These are phyloP conservation scores for Fraxinus anomala DNA, from an alignment of 257 asterid species.

Conservation along the genomic window DNA sequence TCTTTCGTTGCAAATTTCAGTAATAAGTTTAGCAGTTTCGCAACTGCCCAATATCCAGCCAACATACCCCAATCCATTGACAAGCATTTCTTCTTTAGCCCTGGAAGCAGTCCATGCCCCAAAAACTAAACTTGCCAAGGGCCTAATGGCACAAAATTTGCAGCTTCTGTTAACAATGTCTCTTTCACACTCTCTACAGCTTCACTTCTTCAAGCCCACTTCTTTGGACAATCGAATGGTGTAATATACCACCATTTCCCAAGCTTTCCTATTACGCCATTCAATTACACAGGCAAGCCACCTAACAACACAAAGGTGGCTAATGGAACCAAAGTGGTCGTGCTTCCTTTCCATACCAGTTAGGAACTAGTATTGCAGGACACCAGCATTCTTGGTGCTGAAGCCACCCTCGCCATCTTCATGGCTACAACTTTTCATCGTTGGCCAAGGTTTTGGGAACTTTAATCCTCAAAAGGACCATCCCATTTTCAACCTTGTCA, in stretches of 20 bases:
- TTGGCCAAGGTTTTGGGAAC: conserved; percentile 71
- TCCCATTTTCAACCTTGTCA: conserved; percentile 52
- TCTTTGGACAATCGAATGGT: conserved; percentile 36
- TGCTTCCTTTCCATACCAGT: conserved; percentile 47
- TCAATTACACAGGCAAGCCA: conserved; percentile 65
- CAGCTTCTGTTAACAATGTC: conserved; percentile 59
- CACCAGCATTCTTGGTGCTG: conserved; percentile 67
- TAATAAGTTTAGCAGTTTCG: conserved; percentile 47
- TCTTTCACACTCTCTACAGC: conserved; percentile 51
- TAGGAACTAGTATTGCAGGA: conserved; percentile 66
- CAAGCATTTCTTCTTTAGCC: conserved; percentile 39
- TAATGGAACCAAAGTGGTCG: conserved; percentile 56
- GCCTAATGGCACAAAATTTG: conserved; percentile 58
- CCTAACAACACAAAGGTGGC: conserved; percentile 53
- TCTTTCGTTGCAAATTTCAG: conserved; percentile 47
- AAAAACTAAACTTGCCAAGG: conserved; percentile 67
- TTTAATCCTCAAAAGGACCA: conserved; percentile 54
- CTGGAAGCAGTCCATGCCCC: conserved; percentile 43
- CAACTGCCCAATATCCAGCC: conserved; percentile 46
- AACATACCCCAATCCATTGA: conserved; percentile 45
- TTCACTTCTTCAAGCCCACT: conserved; percentile 57
- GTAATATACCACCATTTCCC: conserved; percentile 54
- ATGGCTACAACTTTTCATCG: conserved; percentile 56
- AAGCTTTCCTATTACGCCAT: conserved; percentile 35
- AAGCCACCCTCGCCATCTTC: conserved; percentile 79